Conservation (phyloP, 352 stramenopile genomes). For the Phytophthora fragariae region DNA sequence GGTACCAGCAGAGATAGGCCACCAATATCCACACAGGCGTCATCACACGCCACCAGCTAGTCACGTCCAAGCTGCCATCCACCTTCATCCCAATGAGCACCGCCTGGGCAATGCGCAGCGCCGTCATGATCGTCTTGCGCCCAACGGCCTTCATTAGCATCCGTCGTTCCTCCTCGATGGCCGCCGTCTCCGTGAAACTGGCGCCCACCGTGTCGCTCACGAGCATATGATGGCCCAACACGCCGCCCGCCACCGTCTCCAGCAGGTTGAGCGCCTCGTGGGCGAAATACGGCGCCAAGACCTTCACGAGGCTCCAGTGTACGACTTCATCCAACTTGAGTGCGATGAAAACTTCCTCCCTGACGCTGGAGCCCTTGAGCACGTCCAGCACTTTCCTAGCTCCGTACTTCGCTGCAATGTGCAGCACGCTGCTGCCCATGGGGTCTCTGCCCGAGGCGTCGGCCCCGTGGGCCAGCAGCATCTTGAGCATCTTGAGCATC, state of each 20-base stretch:
- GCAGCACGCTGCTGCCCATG: conserved; percentile 40
- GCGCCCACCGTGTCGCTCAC: conserved; percentile 65
- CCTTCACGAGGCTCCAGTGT: conserved; percentile 58
- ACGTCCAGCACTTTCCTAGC: conserved; percentile 23
- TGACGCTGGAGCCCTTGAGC: conserved; percentile 23
- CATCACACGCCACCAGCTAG: conserved; percentile 80
- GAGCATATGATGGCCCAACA: conserved; percentile 66
- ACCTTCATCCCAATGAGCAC: conserved; percentile 72
- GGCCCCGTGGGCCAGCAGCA: conserved; percentile 38
- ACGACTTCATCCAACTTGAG: conserved; percentile 77
- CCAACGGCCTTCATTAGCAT: conserved; percentile 46
- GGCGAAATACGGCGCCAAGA: conserved; percentile 77
- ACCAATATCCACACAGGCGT: conserved; percentile 76
- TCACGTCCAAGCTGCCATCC: conserved; percentile 51
- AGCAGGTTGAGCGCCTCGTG: conserved; percentile 74
- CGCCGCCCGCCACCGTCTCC: conserved; percentile 55
- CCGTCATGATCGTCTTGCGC: conserved; percentile 48
- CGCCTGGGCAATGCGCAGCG: conserved; percentile 55
- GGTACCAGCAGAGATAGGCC: conserved; percentile 56
- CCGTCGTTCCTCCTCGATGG: conserved; percentile 58
- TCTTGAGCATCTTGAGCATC: conserved; percentile 39
- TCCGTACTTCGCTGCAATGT: conserved; percentile 47
- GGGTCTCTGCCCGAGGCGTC: conserved; percentile 26
- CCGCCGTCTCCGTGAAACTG: conserved; percentile 56
- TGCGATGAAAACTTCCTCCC: conserved; percentile 66